A percentile compares a stretch with the other conserved stretches of the same genome.
Evolutionary conservation across 768 basidiomycete genomes (phyloP).

Genomic region (Arthromyces matolae): DNA sequence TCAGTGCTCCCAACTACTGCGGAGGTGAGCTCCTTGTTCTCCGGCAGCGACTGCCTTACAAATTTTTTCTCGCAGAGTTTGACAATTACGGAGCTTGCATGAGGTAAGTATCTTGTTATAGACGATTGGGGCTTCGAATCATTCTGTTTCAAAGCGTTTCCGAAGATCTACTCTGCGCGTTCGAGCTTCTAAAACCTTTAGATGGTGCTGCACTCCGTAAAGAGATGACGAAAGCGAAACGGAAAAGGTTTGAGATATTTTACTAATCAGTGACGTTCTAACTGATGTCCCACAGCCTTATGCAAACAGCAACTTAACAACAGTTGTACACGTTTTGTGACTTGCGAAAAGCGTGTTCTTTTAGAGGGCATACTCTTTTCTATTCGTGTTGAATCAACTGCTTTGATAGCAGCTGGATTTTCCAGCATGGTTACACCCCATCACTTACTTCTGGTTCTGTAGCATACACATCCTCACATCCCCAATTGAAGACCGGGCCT

Average conservation of each 20-base stretch:
- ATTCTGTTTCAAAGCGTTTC: constrained; percentile 62
- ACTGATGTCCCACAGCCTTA: constrained; percentile 12
- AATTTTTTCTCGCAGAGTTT: constrained; percentile 82
- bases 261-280: background rate
- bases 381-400: constrained; percentile 2
- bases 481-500: constrained; percentile 12
- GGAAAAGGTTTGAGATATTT: constrained; percentile 65
- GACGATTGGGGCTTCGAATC: constrained; percentile 8
- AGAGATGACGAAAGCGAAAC: constrained; percentile 98
- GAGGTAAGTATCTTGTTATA: constrained; percentile 52
- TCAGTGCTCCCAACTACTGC: constrained; percentile 96
- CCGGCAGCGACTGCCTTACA: no score
- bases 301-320: constrained; percentile 16
- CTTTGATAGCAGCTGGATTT: constrained; percentile 10
- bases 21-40: constrained; percentile 65
- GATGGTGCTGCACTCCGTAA: constrained; percentile 93
- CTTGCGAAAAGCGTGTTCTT: background rate
- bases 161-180: constrained; percentile 95
- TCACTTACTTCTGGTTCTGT: constrained; percentile 1
- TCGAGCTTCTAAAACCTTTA: constrained; percentile 93
- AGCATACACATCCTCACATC: constrained; percentile 6
- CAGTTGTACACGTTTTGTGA: no score
- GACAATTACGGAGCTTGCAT: constrained; percentile 95
- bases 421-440: background rate
- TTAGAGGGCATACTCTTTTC: background rate